Base-by-base conservation (phyloP, 2,329 filamentous ascomycete species). In the Hypoxylon sp. region DNA sequence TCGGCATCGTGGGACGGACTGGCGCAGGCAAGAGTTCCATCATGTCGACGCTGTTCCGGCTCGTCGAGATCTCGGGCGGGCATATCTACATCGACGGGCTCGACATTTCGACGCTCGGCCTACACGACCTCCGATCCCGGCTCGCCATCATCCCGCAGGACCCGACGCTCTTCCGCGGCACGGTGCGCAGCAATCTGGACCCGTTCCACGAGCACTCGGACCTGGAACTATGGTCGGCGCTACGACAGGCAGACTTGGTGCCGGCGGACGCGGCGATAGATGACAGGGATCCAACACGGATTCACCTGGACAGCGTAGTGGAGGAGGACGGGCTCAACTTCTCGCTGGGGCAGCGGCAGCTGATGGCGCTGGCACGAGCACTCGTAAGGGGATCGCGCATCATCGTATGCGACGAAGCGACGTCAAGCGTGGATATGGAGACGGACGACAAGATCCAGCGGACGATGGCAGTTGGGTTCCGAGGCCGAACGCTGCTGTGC, bases 251-350 rank as follows among this genome's bases (percentile, higher is more conserved):
- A 2, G 89, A 92, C 73, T 81, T 95, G 1, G 84, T 92, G 2
- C 75, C 82, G 2, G 74, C 74, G 2, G 81, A 86, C 10, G 77
- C 80, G 42, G 72, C 75, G 9, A 75, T 81, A 52, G 74, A 77
- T n/a, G 72, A 66, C 52, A 69, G 72, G 49, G 75, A 77, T 55
- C 72, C 75, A n/a, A 74, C 75, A 8, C 86, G 90, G 53, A 89
- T 97, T 59, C 87, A 92, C 64, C 88, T 99, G 18, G 94, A 98
- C 75, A 89, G 84, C 13, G 70, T 86, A 1, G 94, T 98, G 2
- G 92, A 97, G 67, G 95, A 98, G 72, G 94, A 97, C 77, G 95
- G 95, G 0, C 83, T 97, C 60, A 98, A 98, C 76, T 97, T 97
- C 79, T 96, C 92, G 0, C 87, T 98, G 8, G 94, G 94, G 5